Percentiles rank a stretch among this genome's conserved stretches.
phyloP scores from a whole-genome alignment of 331 rosid species.

The Stylosanthes scabra region DNA sequence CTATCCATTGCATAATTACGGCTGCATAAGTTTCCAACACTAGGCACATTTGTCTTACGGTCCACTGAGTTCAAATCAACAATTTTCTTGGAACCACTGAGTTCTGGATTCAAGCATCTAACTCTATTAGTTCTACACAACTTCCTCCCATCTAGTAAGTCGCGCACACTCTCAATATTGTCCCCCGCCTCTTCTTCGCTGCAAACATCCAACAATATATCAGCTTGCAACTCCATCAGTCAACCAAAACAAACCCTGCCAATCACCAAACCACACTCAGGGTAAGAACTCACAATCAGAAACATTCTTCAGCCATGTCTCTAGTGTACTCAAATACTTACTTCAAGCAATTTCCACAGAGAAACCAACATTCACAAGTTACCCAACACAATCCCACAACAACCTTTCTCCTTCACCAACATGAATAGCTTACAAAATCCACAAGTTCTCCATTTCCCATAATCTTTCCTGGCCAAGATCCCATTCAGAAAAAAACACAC shows the following conservation, averaged over 20 bases:
- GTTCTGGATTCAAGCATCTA: slow-evolving; percentile 19
- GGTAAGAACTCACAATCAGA: slow-evolving; percentile 41
- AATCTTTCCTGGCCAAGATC: slow-evolving; percentile 30
- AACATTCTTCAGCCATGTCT: slow-evolving; percentile 53
- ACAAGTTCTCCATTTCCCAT: too few relatives aligned
- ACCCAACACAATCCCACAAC: slow-evolving; percentile 50
- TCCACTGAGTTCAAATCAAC: slow-evolving; percentile 32
- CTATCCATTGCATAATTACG: slow-evolving; percentile 21
- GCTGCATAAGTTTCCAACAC: slow-evolving; percentile 12
- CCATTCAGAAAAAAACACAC: slow-evolving; percentile 32
- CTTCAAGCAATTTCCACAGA: slow-evolving; percentile 57
- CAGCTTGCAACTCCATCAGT: slow-evolving; percentile 61
- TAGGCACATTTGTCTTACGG: slow-evolving; percentile 18
- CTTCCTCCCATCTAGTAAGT: slow-evolving; percentile 12
- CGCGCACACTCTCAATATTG: not conserved
- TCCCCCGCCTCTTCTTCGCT: slow-evolving; percentile 40
- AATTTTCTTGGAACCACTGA: slow-evolving; percentile 27
- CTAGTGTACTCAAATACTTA: slow-evolving; percentile 64
- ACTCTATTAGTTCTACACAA: slow-evolving; percentile 38
- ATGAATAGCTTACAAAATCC: slow-evolving; percentile 67
- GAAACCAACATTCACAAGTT: slow-evolving; percentile 40
- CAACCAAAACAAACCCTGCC: slow-evolving; percentile 42
- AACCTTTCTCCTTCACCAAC: slow-evolving; percentile 73
- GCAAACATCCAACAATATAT: slow-evolving; percentile 26
- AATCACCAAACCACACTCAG: slow-evolving; percentile 52